phyloP scores from a whole-genome alignment of 73 alveolate species.

The Durusdinium trenchii region DNA sequence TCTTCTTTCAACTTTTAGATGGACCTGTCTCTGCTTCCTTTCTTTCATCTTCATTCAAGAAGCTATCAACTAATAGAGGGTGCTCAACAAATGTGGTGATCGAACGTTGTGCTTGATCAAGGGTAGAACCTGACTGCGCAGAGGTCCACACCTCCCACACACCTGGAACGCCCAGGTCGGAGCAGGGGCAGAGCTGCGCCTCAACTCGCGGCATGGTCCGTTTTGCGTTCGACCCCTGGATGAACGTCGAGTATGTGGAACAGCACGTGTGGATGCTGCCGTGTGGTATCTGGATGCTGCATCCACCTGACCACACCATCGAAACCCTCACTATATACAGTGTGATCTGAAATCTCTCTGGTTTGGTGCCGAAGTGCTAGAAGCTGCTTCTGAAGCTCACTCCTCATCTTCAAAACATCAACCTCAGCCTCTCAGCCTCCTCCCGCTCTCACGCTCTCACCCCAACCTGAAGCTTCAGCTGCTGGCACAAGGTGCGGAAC shows the following conservation, averaged over 20 bases:
- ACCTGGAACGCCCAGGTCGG: slow-evolving; percentile 52
- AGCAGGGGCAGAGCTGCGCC: slow-evolving; percentile 33
- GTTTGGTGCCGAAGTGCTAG: too few relatives aligned
- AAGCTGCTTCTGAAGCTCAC: not conserved
- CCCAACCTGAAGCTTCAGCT: slow-evolving; percentile 41
- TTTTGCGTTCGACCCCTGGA: not conserved
- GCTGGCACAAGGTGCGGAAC: slow-evolving; percentile 69
- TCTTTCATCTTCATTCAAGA: too few relatives aligned
- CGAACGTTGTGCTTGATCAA: not conserved
- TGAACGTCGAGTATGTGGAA: not conserved
- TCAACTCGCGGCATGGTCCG: not conserved
- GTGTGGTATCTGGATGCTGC: too few relatives aligned
- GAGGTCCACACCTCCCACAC: slow-evolving; percentile 62
- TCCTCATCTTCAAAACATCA: not conserved
- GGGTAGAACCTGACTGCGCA: too few relatives aligned
- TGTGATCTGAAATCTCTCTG: too few relatives aligned
- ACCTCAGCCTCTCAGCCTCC: not conserved
- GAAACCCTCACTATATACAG: too few relatives aligned
- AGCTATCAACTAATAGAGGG: too few relatives aligned
- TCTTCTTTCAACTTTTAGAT: too few relatives aligned
- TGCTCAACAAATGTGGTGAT: not conserved
- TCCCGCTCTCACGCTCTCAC: not conserved
- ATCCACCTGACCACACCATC: too few relatives aligned
- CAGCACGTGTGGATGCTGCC: not conserved
- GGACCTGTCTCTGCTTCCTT: too few relatives aligned